Conservation (phyloP, 768 basidiomycete genomes). For the Trametopsis cervina region DNA sequence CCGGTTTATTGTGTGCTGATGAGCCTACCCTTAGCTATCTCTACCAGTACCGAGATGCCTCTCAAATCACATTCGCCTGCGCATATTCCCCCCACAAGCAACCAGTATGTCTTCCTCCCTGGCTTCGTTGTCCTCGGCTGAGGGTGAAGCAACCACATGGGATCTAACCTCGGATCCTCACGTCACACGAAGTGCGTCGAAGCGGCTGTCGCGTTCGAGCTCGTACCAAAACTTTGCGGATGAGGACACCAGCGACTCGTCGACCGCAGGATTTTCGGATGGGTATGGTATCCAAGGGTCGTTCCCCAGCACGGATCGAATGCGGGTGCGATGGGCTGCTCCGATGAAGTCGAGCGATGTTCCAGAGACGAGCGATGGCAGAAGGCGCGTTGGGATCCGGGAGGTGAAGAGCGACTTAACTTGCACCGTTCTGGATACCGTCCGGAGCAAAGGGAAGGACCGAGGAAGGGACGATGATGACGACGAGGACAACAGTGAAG, state of each 20-base stretch:
- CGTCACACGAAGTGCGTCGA: slow-evolving; percentile 49
- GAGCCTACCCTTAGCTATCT: slow-evolving; percentile 44
- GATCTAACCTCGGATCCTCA: slow-evolving; percentile 72
- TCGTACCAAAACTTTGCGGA: slow-evolving; percentile 72
- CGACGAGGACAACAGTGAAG: slow-evolving; percentile 19
- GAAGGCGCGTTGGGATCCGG: slow-evolving; percentile 63
- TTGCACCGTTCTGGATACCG: slow-evolving; percentile 44
- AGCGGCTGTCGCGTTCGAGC: slow-evolving; percentile 44
- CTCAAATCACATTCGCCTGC: slow-evolving; percentile 66
- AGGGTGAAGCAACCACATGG: slow-evolving; percentile 65
- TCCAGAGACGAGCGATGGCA: slow-evolving; percentile 38
- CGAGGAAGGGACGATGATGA: slow-evolving; percentile 21
- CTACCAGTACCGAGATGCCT: slow-evolving; percentile 75
- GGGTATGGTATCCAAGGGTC: slow-evolving; percentile 68
- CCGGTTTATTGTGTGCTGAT: background rate
- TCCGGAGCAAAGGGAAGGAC: slow-evolving; percentile 27
- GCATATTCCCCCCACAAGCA: slow-evolving; percentile 59
- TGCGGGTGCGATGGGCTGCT: slow-evolving; percentile 74
- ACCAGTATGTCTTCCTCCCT: slow-evolving; percentile 28
- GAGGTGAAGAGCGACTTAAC: slow-evolving; percentile 63
- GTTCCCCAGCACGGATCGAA: slow-evolving; percentile 69
- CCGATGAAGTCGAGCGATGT: slow-evolving; percentile 45
- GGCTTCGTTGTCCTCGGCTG: slow-evolving; percentile 70
- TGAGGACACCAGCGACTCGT: slow-evolving; percentile 76
- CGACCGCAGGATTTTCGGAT: slow-evolving; percentile 45